These are phyloP conservation scores for Teunomyces stri DNA, from an alignment of 805 yeast species.

Conservation along the genomic window DNA sequence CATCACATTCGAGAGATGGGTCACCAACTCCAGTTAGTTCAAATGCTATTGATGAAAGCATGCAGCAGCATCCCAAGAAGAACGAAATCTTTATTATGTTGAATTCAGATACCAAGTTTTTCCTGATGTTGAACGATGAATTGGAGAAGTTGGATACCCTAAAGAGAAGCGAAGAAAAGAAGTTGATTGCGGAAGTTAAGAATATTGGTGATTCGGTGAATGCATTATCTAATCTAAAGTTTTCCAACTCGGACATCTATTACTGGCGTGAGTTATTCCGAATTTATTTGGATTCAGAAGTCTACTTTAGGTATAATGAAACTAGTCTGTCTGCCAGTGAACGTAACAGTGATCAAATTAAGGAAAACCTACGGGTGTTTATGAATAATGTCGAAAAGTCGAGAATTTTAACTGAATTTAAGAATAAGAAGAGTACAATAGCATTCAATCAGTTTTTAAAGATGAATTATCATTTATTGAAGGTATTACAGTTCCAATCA, in stretches of 20 bases:
- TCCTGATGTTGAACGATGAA: conserved; percentile 56
- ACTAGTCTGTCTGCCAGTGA: conserved; percentile 39
- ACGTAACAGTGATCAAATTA: conserved; percentile 45
- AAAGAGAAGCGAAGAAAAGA: conserved; percentile 40
- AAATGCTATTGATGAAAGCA: background rate
- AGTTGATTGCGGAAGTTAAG: conserved; percentile 43
- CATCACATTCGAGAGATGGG: conserved; percentile 12
- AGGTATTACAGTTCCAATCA: conserved; percentile 57
- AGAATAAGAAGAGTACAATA: conserved; percentile 40
- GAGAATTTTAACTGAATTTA: conserved; percentile 40
- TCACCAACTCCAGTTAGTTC: conserved; percentile 4
- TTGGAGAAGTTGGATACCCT: conserved; percentile 48
- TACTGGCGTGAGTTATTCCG: conserved; percentile 70
- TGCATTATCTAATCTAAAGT: conserved; percentile 25
- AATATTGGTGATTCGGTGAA: conserved; percentile 36
- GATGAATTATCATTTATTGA: conserved; percentile 54
- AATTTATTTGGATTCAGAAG: conserved; percentile 62
- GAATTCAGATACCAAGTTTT: conserved; percentile 58
- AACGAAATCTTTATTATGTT: conserved; percentile 43
- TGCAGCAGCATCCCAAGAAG: conserved; percentile 10
- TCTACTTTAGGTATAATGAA: conserved; percentile 57
- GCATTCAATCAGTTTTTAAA: conserved; percentile 51
- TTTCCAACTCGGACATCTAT: conserved; percentile 50
- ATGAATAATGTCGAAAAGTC: conserved; percentile 36
- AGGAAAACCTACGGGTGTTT: conserved; percentile 42